Percentiles rank a stretch among this genome's conserved stretches.
Conservation (phyloP, 768 basidiomycete species). For the Boletus edulis region DNA sequence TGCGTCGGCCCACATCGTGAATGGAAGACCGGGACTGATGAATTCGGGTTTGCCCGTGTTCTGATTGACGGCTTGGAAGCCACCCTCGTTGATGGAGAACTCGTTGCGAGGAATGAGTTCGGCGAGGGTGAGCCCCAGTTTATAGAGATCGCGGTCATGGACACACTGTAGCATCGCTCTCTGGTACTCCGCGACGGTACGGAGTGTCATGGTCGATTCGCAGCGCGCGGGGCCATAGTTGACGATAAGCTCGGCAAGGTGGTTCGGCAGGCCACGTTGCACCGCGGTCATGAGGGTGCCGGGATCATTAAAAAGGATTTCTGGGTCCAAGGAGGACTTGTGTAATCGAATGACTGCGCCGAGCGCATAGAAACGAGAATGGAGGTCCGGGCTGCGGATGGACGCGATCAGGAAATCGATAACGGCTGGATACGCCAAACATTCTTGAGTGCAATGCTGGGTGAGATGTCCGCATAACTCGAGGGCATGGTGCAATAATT, state of each 20-base stretch:
- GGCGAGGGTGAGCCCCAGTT: constrained; percentile 49
- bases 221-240: constrained; percentile 47
- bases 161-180: constrained; percentile 50
- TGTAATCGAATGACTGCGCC: constrained; percentile 55
- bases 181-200: constrained; percentile 43
- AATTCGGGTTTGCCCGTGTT: constrained; percentile 41
- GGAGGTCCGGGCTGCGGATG: constrained; percentile 54
- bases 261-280: constrained; percentile 42
- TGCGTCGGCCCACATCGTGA: constrained; percentile 56
- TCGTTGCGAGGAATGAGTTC: constrained; percentile 55
- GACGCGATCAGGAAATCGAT: constrained; percentile 54
- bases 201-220: constrained; percentile 46
- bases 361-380: constrained; percentile 48
- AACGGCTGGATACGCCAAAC: constrained; percentile 41
- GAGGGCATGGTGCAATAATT: constrained; percentile 51
- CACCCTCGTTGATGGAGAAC: constrained; percentile 59
- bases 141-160: constrained; percentile 47
- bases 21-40: constrained; percentile 53
- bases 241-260: constrained; percentile 45
- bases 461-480: constrained; percentile 45
- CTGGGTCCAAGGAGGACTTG: constrained; percentile 39
- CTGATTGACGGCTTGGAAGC: constrained; percentile 45
- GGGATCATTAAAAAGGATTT: constrained; percentile 49
- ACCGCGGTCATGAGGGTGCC: constrained; percentile 41
- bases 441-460: constrained; percentile 43